Evolutionary conservation across 306 rosid species (phyloP), one percentile per base, ranked within the genome.

Genomic region (Gastrolobium bilobum): DNA sequence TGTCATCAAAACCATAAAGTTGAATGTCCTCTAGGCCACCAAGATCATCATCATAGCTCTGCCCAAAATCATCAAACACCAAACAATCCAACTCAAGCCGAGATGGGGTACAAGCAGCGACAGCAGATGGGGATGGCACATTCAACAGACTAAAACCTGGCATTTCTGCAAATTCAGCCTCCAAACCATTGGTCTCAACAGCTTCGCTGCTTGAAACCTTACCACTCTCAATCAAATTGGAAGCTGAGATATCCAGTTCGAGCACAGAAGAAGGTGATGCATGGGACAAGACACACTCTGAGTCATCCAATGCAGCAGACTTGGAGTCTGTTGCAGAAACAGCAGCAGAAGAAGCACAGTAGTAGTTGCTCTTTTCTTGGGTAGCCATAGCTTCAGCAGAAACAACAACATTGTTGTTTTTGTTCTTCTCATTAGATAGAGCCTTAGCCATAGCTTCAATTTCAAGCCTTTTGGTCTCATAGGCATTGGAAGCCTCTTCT

Each of bases 401-500:
- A 31, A 35, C 51, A 50, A 33, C 46, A 52, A 11, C 59, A 6
- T 13, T 10, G 53, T 64, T 76, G 8, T 13, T 47, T 7, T 26
- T 60, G 20, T 63, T 83, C 59, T 79, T 87, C 47, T 33, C 85
- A 33, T 15, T 80, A 9, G 74, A 40, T 3, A 75, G 61, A 61
- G 76, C 79, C 75, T 75, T 84, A 2, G 87, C 83, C 80, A 57
- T 68, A 3, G 84, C 71, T 71, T 87, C 93, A 20, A 87, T 84
- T 14, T 87, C 87, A 5, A 65, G 77, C 80, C 81, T 81, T 64
- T 77, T 91, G 0, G 51, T 6, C 58, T 93, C 94, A 1, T 93
- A 93, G 4, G 90, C 97, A 10, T 51, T 66, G 0, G 89, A 91
- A 75, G 98, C 98, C 37, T 91, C 97, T 56, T 88, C 93, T 0